Conservation (phyloP, 2,329 filamentous ascomycete genomes). For the Trichophyton simii region DNA sequence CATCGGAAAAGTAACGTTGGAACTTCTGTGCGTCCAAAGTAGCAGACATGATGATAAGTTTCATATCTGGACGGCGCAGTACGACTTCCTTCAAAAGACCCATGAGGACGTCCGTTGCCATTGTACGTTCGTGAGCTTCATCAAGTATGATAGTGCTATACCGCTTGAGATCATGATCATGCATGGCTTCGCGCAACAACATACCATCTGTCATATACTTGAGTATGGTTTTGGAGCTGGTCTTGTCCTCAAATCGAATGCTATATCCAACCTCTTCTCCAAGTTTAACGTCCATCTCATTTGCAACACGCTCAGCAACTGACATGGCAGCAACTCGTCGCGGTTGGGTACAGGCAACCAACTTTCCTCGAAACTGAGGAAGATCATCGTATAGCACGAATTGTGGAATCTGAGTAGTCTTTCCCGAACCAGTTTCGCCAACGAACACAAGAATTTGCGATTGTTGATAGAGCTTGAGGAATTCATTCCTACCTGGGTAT, state of each 20-base stretch:
- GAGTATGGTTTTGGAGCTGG: slow-evolving; percentile 72
- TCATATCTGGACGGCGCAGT: slow-evolving; percentile 69
- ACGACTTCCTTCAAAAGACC: slow-evolving; percentile 87
- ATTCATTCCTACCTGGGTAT: slow-evolving; percentile 56
- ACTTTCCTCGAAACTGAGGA: slow-evolving; percentile 70
- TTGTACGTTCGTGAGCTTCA: slow-evolving; percentile 93
- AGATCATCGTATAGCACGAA: slow-evolving; percentile 96
- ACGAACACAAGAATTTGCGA: slow-evolving; percentile 97
- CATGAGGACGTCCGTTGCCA: slow-evolving; percentile 96
- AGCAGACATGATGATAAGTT: slow-evolving; percentile 98
- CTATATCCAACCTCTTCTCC: slow-evolving; percentile 96
- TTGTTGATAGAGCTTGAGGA: slow-evolving; percentile 81
- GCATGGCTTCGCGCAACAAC: slow-evolving; percentile 89
- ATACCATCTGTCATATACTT: slow-evolving; percentile 99
- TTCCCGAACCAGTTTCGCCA: slow-evolving; percentile 97
- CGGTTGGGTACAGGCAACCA: slow-evolving; percentile 94
- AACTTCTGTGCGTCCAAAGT: slow-evolving; percentile 97
- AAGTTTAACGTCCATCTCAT: slow-evolving; percentile 87
- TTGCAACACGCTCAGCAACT: slow-evolving; percentile 91
- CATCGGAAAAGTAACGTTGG: slow-evolving; percentile 91
- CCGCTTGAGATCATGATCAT: slow-evolving; percentile 78
- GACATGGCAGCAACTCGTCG: slow-evolving; percentile 98
- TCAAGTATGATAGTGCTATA: slow-evolving; percentile 98
- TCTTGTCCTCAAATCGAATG: slow-evolving; percentile 96
- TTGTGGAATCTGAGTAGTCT: slow-evolving; percentile 97